Evolutionary conservation across 495 filamentous ascomycete genomes (phyloP).

Genomic region (Chaetomidium leptoderma): DNA sequence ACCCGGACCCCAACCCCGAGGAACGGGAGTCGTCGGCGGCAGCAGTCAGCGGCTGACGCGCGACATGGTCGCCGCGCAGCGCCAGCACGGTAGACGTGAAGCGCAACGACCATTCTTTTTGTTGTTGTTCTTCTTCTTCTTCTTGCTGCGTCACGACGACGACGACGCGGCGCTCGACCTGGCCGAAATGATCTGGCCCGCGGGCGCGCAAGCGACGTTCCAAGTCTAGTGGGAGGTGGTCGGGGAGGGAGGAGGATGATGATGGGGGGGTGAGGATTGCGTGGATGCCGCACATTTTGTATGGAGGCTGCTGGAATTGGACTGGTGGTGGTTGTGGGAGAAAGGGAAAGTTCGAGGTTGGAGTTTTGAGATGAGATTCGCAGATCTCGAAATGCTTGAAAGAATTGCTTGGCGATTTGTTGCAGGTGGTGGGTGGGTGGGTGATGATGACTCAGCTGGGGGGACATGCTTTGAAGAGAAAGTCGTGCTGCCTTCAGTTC

Average conservation of each 20-base stretch:
- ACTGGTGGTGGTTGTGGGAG: neutral
- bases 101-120: constrained; percentile 39
- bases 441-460: constrained; percentile 8
- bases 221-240: constrained; percentile 28
- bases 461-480: neutral
- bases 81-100: constrained; percentile 83
- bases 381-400: neutral
- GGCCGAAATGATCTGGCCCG: constrained; percentile 51
- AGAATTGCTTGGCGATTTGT: too few species aligned
- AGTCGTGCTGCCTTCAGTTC: too few species aligned
- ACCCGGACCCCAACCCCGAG: too few species aligned
- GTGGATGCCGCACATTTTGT: constrained; percentile 49
- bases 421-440: neutral
- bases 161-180: constrained; percentile 30
- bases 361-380: too few species aligned
- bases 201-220: constrained; percentile 37
- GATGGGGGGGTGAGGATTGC: constrained; percentile 29
- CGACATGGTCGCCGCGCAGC: constrained; percentile 68
- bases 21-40: neutral
- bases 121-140: too few species aligned
- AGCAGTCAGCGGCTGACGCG: constrained; percentile 68
- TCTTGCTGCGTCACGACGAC: too few species aligned
- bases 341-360: neutral
- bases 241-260: too few species aligned
- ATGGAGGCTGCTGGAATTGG: neutral